Evolutionary conservation across 768 basidiomycete genomes (phyloP), one percentile per base, ranked within the genome.

Genomic region (Cantharellus cinnabarinus): DNA sequence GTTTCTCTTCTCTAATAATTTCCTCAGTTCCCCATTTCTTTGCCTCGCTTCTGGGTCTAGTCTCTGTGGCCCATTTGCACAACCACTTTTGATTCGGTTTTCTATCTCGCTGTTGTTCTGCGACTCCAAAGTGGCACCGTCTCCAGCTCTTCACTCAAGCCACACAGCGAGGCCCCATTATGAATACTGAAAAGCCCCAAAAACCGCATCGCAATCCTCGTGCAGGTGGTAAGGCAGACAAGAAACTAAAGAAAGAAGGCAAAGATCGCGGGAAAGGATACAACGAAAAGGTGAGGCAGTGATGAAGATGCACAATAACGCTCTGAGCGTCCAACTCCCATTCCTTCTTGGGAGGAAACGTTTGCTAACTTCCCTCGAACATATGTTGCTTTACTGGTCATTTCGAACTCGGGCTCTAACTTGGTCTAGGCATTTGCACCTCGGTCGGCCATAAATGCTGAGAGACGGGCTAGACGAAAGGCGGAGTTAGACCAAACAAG

Each of bases 401-500:
- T 29, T 10, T 14, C 14, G 52, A 10, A 7, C 7, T 54, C 7
- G 10, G 10, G 10, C 7, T 37, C 52, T 54, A 7, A 54, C 14
- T 10, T 54, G 7, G 7, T 54, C 52, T 54, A 75, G 90, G 94
- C 94, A 2, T 97, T 98, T 70, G 91, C 90, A 14, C 87, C 85
- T 40, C 85, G 79, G 71, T 95, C 90, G 41, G 94, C 89, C 62
- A 80, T 88, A 61, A 76, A 81, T 57, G 95, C 94, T 48, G 89
- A 95, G 65, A 75, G 80, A 40, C 86, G 93, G 68, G 93, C 87
- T 4, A 77, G 94, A 20, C 77, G 95, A 58, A 91, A 87, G 59
- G 91, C 81, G 38, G 95, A 99, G 68, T 79, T 82, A 58, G 90
- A 95, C 68, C 94, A 99, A 71, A 88, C 89, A 2, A 79, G 91